Conservation (phyloP, 2,329 filamentous ascomycete species). For the Berkeleyomyces rouxiae region DNA sequence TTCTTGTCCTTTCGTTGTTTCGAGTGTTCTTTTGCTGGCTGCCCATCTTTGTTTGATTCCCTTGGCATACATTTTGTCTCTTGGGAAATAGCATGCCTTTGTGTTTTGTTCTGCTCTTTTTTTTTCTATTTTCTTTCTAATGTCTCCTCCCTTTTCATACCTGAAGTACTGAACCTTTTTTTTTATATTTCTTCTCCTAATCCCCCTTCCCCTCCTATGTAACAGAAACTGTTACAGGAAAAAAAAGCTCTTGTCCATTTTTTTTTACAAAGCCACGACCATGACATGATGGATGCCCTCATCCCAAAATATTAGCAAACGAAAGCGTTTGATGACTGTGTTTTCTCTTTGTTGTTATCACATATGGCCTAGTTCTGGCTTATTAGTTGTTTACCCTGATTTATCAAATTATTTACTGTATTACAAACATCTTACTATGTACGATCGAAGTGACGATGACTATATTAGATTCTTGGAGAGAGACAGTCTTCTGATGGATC, state of each 20-base stretch:
- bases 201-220: neutral
- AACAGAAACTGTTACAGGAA: neutral
- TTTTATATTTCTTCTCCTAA: neutral
- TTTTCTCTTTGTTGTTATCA: slow-evolving; percentile 1
- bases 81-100: neutral
- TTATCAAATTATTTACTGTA: too few species aligned
- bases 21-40: neutral
- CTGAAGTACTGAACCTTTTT: neutral
- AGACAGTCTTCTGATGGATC: too few species aligned
- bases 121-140: too few species aligned
- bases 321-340: neutral
- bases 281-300: neutral
- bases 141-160: too few species aligned
- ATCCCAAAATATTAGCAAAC: neutral
- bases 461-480: too few species aligned
- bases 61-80: neutral
- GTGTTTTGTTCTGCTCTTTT: neutral
- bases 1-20: neutral
- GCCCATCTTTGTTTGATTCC: neutral
- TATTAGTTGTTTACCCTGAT: neutral
- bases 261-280: neutral
- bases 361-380: neutral
- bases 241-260: neutral
- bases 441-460: too few species aligned
- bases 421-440: neutral